Evolutionary conservation across 768 basidiomycete genomes (phyloP), one percentile per base, ranked within the genome.

Genomic region (Mycena galopus): DNA sequence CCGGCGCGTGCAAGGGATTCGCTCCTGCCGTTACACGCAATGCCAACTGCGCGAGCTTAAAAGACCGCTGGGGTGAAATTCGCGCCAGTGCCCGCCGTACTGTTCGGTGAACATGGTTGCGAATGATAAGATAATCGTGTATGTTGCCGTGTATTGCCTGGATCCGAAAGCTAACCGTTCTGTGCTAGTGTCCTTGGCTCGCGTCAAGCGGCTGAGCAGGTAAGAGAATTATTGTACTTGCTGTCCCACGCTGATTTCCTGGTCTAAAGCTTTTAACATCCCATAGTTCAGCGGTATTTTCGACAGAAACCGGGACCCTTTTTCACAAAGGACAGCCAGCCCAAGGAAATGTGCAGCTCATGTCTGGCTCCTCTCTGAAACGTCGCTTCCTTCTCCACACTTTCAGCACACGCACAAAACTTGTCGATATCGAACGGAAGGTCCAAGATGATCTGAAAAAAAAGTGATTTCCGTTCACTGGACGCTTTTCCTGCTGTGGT

Each of bases 341-440:
- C 50, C 29, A 64, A 64, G 33, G 32, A 32, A 64, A 64, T 10
- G 33, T 64, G 44, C 47, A 64, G 50, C n/a, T 64, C 11, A 47
- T 64, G 30, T 64, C 62, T 53, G 62, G 62, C 33, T 53, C 50
- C 29, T n/a, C 21, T n/a, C 62, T 17, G 47, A 64, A 51, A 35
- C 62, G 47, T 64, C 62, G 47, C 47, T 64, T 64, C 50, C 47
- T 44, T 63, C n/a, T 64, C n/a, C 62, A 64, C 19, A 35, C 29
- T 32, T 29, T 64, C 32, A 29, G 51, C 11, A 23, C 62, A 30
- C 21, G 5, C n/a, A 51, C 62, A 50, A 33, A n/a, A 33, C 47
- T 64, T 23, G 30, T 9, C 10, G 62, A 64, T n/a, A 51, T 53
- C 33, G 62, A 64, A 21, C 62, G 21, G 30, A 32, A 32, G 44